Evolutionary conservation across 1,139 yeast genomes (phyloP).

Genomic region (Yamadazyma spencermartinsiae): DNA sequence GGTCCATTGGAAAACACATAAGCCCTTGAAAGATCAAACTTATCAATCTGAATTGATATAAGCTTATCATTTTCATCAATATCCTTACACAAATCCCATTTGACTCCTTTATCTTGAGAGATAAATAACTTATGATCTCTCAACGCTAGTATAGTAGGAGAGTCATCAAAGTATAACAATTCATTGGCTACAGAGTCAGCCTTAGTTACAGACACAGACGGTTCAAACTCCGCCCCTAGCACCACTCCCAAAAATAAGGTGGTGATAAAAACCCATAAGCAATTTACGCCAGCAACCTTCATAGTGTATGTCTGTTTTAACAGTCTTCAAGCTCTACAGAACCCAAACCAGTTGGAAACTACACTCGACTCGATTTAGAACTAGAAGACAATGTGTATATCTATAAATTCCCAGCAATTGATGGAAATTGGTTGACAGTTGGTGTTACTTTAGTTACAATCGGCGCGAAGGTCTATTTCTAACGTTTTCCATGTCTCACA

Average conservation of each 20-base stretch:
- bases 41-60: constrained; percentile 41
- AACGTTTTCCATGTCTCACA: too few species aligned
- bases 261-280: background rate
- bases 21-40: constrained; percentile 48
- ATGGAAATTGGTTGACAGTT: too few species aligned
- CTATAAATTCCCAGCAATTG: too few species aligned
- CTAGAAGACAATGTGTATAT: too few species aligned
- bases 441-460: too few species aligned
- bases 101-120: constrained; percentile 60
- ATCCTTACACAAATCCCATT: constrained; percentile 45
- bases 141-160: constrained; percentile 46
- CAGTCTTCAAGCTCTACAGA: too few species aligned
- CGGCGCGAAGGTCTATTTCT: too few species aligned
- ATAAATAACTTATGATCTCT: constrained; percentile 31
- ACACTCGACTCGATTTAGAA: too few species aligned
- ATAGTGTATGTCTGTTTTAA: too few species aligned
- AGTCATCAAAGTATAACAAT: constrained; percentile 55
- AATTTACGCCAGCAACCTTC: background rate
- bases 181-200: constrained; percentile 17
- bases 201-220: constrained; percentile 18
- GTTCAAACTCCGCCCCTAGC: constrained; percentile 21
- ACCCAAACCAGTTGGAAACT: too few species aligned
- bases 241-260: background rate
- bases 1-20: constrained; percentile 44
- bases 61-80: constrained; percentile 25